Conservation (phyloP, 371 early-diverging fungal genomes). For the Rhizopus sp. region DNA sequence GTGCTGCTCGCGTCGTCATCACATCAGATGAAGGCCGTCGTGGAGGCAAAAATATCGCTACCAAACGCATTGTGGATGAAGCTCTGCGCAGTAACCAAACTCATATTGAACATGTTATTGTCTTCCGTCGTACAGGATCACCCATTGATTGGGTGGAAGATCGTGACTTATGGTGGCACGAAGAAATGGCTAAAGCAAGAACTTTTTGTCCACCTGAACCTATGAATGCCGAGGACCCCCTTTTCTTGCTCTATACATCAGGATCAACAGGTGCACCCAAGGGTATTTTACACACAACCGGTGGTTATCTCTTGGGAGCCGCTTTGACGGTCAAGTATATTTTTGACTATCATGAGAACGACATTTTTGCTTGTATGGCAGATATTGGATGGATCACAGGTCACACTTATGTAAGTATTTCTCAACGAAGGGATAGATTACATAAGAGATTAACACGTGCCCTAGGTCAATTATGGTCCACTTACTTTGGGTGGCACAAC, state of each 20-base stretch:
- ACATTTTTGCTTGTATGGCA: constrained; percentile 84
- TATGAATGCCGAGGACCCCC: constrained; percentile 92
- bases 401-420: constrained; percentile 32
- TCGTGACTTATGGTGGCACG: constrained; percentile 92
- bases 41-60: constrained; percentile 86
- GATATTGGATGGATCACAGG: constrained; percentile 85
- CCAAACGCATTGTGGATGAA: constrained; percentile 91
- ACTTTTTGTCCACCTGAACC: constrained; percentile 80
- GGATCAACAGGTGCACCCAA: constrained; percentile 96
- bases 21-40: constrained; percentile 89
- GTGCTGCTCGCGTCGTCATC: constrained; percentile 74
- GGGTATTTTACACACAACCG: constrained; percentile 91
- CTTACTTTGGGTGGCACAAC: constrained; percentile 87
- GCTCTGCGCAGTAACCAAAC: constrained; percentile 73
- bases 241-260: constrained; percentile 97
- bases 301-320: constrained; percentile 93
- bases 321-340: constrained; percentile 84
- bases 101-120: constrained; percentile 80
- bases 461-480: constrained; percentile 77
- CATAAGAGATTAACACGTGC: not conserved
- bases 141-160: constrained; percentile 69
- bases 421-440: not conserved
- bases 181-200: constrained; percentile 72
- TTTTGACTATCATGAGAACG: constrained; percentile 85
- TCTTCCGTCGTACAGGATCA: constrained; percentile 86